These are phyloP conservation scores for Cyclotella kingstonii DNA, from an alignment of 108 stramenopile genomes.

Conservation along the genomic window DNA sequence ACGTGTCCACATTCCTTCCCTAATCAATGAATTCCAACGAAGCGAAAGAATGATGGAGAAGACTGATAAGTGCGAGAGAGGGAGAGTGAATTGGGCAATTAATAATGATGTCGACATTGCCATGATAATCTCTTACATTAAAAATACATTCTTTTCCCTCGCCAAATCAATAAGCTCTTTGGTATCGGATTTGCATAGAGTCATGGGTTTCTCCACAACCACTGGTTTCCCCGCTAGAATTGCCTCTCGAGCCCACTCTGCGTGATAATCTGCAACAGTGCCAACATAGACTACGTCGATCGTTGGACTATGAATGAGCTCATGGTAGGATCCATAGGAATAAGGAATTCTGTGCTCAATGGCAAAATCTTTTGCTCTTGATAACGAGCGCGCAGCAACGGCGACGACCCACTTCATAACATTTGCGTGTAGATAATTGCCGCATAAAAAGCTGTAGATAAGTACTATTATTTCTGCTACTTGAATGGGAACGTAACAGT, in stretches of 20 bases:
- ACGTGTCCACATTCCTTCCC: constrained; percentile 61
- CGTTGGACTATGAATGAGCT: constrained; percentile 32
- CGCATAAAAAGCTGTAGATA: background rate
- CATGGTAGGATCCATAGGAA: constrained; percentile 33
- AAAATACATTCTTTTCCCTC: constrained; percentile 25
- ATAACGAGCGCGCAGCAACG: constrained; percentile 34
- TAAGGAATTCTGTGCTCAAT: constrained; percentile 41
- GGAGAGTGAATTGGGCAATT: no score
- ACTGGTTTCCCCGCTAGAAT: constrained; percentile 43
- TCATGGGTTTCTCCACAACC: constrained; percentile 55
- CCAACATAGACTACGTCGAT: constrained; percentile 64
- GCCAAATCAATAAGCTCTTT: constrained; percentile 38
- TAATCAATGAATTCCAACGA: background rate
- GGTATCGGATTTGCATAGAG: constrained; percentile 16
- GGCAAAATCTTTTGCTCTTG: constrained; percentile 35
- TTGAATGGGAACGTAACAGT: background rate
- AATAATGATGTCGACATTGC: no score
- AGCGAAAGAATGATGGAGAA: background rate
- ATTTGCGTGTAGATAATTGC: background rate
- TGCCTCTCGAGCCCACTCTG: constrained; percentile 25
- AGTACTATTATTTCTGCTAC: background rate
- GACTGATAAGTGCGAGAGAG: no score
- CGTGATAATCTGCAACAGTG: constrained; percentile 52
- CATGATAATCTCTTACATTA: no score
- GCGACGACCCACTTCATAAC: constrained; percentile 13